These are phyloP conservation scores for Aspergillus uvarum DNA, from an alignment of 2,329 filamentous ascomycete species.

Conservation along the genomic window DNA sequence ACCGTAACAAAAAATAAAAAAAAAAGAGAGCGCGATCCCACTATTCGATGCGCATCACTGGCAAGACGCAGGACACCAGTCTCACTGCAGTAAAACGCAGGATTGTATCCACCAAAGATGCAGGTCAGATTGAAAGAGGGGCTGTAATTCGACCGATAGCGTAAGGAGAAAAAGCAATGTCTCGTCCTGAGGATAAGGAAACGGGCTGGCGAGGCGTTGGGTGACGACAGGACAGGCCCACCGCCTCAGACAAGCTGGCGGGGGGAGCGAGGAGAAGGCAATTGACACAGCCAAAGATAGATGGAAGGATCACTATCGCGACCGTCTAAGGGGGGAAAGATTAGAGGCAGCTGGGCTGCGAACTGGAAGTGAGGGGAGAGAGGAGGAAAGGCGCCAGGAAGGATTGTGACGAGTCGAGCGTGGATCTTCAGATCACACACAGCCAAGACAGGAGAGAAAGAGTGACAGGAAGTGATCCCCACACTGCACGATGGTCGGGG, in stretches of 20 bases:
- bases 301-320: not conserved
- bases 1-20: slow-evolving; percentile 2
- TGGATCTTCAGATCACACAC: slow-evolving; percentile 7
- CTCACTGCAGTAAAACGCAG: slow-evolving; percentile 20
- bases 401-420: slow-evolving; percentile 23
- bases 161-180: slow-evolving; percentile 21
- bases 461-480: slow-evolving; percentile 15
- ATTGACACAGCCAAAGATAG: not conserved
- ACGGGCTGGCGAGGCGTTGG: slow-evolving; percentile 13
- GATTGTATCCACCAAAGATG: slow-evolving; percentile 15
- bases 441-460: slow-evolving; percentile 19
- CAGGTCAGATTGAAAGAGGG: slow-evolving; percentile 10
- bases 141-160: slow-evolving; percentile 14
- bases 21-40: slow-evolving; percentile 11
- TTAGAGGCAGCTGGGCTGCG: not conserved
- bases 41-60: slow-evolving; percentile 26
- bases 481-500: slow-evolving; percentile 13
- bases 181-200: slow-evolving; percentile 7
- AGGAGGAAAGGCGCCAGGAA: slow-evolving; percentile 11
- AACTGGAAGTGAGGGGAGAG: slow-evolving; percentile 20
- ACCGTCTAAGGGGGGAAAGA: not conserved
- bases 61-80: slow-evolving; percentile 25
- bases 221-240: slow-evolving; percentile 9
- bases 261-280: slow-evolving; percentile 3
- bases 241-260: slow-evolving; percentile 12